Base-by-base conservation (phyloP, 2,329 filamentous ascomycete species). In the Nemania abortiva region DNA sequence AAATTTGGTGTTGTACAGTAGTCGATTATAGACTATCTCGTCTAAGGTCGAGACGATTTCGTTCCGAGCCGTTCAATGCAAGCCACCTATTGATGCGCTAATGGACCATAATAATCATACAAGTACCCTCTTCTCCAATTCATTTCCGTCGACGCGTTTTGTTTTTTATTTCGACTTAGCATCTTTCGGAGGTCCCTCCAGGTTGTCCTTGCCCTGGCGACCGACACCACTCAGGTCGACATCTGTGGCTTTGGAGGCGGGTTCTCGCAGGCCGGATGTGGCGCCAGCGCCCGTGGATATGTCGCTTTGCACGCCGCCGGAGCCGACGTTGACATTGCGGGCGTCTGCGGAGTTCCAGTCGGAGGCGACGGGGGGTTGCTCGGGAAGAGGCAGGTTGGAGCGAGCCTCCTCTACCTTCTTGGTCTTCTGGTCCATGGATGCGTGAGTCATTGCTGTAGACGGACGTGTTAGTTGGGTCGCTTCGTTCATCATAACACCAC, bases 331-430 rank as follows among this genome's bases (percentile, higher is more conserved):
- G 77, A 92, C 89, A 65, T 83, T 92, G 70, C 87, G 83, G 37
- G 85, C 85, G 75, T 95, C 92, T 59, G 87, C 84, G 0, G 91
- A 93, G 79, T 95, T 90, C 86, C 90, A 94, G 84, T 96, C 92
- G 5, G 91, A 92, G n/a, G 89, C 82, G n/a, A 82, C 83, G 1
- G 92, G 92, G 24, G 93, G 93, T 73, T 95, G 86, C 1, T 95
- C 92, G 20, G 93, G 93, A 59, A 95, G 88, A 60, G 92, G 92
- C 37, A 97, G 89, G 81, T 94, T 93, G 79, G 89, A 82, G 82
- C 91, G 86, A 76, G 86, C 86, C 80, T 92, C 82, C 61, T 90
- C 87, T 77, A 95, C 91, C 80, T 91, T 84, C 29, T 62, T 68
- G 63, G 67, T 68, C 66, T 73, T 73, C 58, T 69, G 68, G 34